Evolutionary conservation across 2,329 filamentous ascomycete genomes (phyloP).

Genomic region (Penicillium brasilianum): DNA sequence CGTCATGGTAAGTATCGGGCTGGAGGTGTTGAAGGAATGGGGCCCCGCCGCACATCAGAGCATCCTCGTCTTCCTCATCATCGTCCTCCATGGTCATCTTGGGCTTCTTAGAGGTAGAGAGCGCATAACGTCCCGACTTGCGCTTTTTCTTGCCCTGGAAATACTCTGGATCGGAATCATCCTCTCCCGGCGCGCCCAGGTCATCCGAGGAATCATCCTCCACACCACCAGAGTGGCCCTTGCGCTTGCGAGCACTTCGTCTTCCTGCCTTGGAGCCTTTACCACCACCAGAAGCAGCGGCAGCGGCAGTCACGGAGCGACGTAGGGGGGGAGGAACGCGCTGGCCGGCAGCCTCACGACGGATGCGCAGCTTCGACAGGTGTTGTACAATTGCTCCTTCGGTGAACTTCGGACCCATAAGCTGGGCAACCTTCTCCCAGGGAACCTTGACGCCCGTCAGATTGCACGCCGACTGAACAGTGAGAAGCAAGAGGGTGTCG

Average conservation of each 20-base stretch:
- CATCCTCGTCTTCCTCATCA: not conserved
- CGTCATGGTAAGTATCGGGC: not conserved
- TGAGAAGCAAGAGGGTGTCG: constrained; percentile 50
- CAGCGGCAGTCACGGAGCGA: constrained; percentile 27
- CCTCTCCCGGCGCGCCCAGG: not conserved
- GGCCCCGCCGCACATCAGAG: constrained; percentile 20
- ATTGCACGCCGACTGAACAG: constrained; percentile 50
- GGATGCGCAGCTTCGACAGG: constrained; percentile 50
- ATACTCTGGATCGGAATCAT: constrained; percentile 1
- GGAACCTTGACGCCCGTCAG: constrained; percentile 46
- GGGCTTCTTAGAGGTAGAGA: not conserved
- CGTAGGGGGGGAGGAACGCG: constrained; percentile 48
- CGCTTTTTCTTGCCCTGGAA: not conserved
- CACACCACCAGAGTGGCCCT: not conserved
- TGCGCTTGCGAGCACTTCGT: not conserved
- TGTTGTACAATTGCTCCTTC: constrained; percentile 55
- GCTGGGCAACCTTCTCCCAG: constrained; percentile 46
- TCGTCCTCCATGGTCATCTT: not conserved
- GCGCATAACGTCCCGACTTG: not conserved
- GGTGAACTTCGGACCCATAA: constrained; percentile 48
- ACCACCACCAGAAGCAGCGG: not conserved
- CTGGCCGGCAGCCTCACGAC: constrained; percentile 40
- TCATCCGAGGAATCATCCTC: constrained; percentile 1
- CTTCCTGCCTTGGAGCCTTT: not conserved
- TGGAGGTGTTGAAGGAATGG: constrained; percentile 5